A percentile compares a stretch with the other conserved stretches of the same genome.
Conservation (phyloP, 805 yeast genomes). For the Saccharomycopsis fibuligera region DNA sequence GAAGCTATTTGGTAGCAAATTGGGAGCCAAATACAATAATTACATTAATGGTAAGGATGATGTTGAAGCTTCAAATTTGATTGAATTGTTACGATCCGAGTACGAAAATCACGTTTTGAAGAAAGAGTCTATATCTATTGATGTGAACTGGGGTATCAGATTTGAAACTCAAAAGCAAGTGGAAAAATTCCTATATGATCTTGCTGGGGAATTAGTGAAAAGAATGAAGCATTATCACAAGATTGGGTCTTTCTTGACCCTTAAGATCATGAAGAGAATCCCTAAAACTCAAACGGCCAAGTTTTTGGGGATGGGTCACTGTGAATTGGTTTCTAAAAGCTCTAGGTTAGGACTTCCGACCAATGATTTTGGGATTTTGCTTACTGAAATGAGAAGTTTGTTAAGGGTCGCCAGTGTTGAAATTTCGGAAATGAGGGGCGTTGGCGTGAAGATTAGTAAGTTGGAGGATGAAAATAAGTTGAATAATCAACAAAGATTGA, state of each 20-base stretch:
- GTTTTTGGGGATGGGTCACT: conserved; percentile 76
- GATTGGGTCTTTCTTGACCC: conserved; percentile 50
- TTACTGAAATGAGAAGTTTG: conserved; percentile 51
- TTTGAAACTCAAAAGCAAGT: conserved; percentile 56
- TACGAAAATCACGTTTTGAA: conserved; percentile 34
- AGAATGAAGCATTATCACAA: conserved; percentile 44
- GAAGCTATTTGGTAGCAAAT: conserved; percentile 57
- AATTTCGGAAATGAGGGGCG: conserved; percentile 67
- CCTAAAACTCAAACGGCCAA: conserved; percentile 78
- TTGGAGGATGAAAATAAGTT: conserved; percentile 35
- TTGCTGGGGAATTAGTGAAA: conserved; percentile 52
- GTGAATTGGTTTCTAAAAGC: conserved; percentile 58
- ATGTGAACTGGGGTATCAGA: conserved; percentile 86
- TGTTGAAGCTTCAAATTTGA: conserved; percentile 40
- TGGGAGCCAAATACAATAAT: conserved; percentile 57
- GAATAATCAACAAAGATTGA: conserved; percentile 7
- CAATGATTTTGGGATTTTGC: conserved; percentile 51
- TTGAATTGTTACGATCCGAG: conserved; percentile 9
- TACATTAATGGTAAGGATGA: conserved; percentile 65
- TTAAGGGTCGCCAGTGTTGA: conserved; percentile 52
- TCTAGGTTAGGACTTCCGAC: conserved; percentile 57
- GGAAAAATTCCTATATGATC: conserved; percentile 51
- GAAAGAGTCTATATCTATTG: conserved; percentile 78
- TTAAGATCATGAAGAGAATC: conserved; percentile 54
- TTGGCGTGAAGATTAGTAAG: conserved; percentile 63